Evolutionary conservation across 164 flowering plant species (phyloP).

Genomic region (Chloranthus sessilifolius): DNA sequence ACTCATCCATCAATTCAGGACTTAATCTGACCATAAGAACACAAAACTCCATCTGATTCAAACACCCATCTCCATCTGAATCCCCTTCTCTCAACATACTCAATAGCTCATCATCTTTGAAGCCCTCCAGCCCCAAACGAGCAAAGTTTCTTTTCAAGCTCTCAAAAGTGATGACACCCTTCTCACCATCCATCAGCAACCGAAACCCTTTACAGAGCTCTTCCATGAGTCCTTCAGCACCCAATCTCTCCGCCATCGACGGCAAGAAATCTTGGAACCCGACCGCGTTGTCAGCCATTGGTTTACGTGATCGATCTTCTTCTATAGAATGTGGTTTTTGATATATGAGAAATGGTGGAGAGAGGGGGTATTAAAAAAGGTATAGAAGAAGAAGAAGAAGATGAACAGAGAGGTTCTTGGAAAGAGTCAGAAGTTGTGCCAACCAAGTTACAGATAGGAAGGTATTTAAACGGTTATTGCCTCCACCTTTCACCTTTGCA

Average conservation of each 20-base stretch:
- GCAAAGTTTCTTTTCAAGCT: slow-evolving; percentile 27
- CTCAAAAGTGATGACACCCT: slow-evolving; percentile 27
- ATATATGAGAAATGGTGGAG: no score
- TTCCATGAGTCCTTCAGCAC: slow-evolving; percentile 27
- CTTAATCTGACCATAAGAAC: slow-evolving; percentile 52
- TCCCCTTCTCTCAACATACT: slow-evolving; percentile 48
- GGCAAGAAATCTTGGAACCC: slow-evolving; percentile 29
- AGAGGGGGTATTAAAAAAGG: no score
- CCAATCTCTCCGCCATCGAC: slow-evolving; percentile 25
- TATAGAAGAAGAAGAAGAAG: no score
- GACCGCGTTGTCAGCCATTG: slow-evolving; percentile 1
- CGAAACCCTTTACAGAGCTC: slow-evolving; percentile 35
- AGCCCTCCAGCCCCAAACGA: slow-evolving; percentile 17
- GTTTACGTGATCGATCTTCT: no score
- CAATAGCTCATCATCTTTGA: slow-evolving; percentile 23
- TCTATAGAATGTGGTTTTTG: no score
- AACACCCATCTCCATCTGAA: slow-evolving; percentile 42
- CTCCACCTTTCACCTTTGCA: no score
- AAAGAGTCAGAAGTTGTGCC: no score
- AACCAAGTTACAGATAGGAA: no score
- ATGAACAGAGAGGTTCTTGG: no score
- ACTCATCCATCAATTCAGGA: slow-evolving; percentile 33
- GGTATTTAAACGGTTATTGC: no score
- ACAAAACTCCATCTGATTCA: slow-evolving; percentile 53
- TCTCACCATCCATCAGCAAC: slow-evolving; percentile 23